Evolutionary conservation across 177 flowering plant genomes (phyloP).

Genomic region (Vitis hybrid): DNA sequence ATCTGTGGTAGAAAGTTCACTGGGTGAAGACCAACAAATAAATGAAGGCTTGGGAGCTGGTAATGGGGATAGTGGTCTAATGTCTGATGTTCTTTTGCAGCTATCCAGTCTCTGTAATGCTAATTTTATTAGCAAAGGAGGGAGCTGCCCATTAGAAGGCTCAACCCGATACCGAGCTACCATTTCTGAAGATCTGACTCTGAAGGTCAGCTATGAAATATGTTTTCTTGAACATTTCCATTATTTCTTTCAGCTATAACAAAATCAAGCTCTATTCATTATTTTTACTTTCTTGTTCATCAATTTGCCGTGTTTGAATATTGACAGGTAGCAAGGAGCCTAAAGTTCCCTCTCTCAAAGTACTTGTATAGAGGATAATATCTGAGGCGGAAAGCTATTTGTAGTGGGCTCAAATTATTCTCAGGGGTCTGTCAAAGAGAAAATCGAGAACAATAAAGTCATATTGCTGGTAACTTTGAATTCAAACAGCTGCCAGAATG

Average conservation of each 20-base stretch:
- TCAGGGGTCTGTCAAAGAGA: background rate
- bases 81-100: conserved; percentile 89
- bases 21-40: conserved; percentile 45
- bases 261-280: background rate
- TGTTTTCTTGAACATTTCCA: background rate
- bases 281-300: background rate
- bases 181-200: conserved; percentile 74
- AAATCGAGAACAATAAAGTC: background rate
- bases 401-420: background rate
- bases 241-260: background rate
- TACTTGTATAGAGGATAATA: conserved; percentile 69
- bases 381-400: conserved; percentile 1
- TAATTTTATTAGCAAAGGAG: conserved; percentile 81
- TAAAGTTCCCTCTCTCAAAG: conserved; percentile 78
- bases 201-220: conserved; percentile 51
- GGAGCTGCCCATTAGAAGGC: conserved; percentile 92
- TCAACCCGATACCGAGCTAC: conserved; percentile 76
- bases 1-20: conserved; percentile 54
- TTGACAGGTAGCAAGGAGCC: conserved; percentile 74
- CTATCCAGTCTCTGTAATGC: conserved; percentile 92
- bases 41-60: conserved; percentile 23
- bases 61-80: conserved; percentile 39
- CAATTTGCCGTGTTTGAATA: conserved; percentile 3
- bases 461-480: background rate
- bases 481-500: too few relatives aligned